Conservation (phyloP, 2,329 filamentous ascomycete species). For the Scytalidium lignicola region DNA sequence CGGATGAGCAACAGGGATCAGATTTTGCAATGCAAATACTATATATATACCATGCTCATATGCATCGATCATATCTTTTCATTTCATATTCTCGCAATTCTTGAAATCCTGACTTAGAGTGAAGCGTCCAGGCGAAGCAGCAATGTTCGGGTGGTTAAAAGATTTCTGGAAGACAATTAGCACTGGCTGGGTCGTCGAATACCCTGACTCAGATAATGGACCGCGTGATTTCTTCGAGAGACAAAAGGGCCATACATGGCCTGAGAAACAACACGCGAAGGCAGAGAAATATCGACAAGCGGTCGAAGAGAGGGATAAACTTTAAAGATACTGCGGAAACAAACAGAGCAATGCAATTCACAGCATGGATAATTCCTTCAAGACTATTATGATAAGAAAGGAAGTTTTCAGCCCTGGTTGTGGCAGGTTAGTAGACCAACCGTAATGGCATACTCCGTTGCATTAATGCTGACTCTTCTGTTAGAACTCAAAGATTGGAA, state of each 20-base stretch:
- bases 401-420: too few relatives aligned
- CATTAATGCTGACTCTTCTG: too few relatives aligned
- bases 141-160: conserved; percentile 2
- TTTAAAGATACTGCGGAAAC: neutral
- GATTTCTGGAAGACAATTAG: conserved; percentile 16
- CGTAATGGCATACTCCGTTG: too few relatives aligned
- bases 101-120: neutral
- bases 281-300: neutral
- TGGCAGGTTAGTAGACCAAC: too few relatives aligned
- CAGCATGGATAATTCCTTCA: too few relatives aligned
- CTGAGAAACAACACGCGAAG: neutral
- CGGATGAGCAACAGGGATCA: neutral
- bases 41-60: neutral
- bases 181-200: conserved; percentile 19
- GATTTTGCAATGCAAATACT: too few relatives aligned
- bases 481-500: too few relatives aligned
- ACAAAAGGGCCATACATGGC: neutral
- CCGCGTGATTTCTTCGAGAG: conserved; percentile 19
- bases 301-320: neutral
- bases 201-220: conserved; percentile 11
- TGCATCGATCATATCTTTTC: neutral
- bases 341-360: neutral
- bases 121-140: neutral
- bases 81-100: neutral
- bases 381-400: too few relatives aligned